Base-by-base conservation (phyloP, 2,329 filamentous ascomycete species). In the Aspergillus sp. region DNA sequence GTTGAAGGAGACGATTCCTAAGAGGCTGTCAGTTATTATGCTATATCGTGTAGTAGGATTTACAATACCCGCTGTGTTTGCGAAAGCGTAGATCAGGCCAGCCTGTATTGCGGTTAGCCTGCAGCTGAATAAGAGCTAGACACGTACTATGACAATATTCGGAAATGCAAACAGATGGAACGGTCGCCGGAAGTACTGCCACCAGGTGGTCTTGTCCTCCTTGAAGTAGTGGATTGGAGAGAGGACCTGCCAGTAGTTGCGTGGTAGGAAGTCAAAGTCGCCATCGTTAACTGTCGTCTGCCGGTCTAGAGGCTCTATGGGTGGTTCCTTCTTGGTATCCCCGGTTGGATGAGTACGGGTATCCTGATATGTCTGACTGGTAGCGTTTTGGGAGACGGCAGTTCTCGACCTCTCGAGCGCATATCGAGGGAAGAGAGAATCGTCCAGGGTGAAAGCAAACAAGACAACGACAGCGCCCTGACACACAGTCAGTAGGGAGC, bases 111-210 rank as follows among this genome's bases (percentile, higher is more conserved):
- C 6, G 24, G 47, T 50, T 40, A 39, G 31, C 14, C 11, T 21
- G 12, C 5, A 31, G 27, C 9, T 31, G 9, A 31, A 9, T 9
- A 2, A 3, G 24, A 7, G 21, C 2, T 41, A 75, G 76, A 4
- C 9, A 11, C 27, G 75, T 68, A 8, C 75, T 73, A 77, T 66
- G 31, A 77, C 69, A 11, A 77, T 72, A 27, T 75, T 74, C 3
- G 74, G 74, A 41, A 76, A 76, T 0, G 66, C 66, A 53, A 76
- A 75, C 2, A 77, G 71, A 44, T 71, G 70, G 52, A 77, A 76
- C 5, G 74, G 75, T 5, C 75, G 69, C 5, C 68, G 70, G 60
- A 77, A 75, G 58, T 76, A 77, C 52, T 76, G 74, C n/a, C 64
- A 67, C 68, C 67, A 70, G 14, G 69, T 72, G n/a, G 74, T 76